Evolutionary conservation across 345 rosid genomes (phyloP).

Genomic region (Orychophragmus violaceus): DNA sequence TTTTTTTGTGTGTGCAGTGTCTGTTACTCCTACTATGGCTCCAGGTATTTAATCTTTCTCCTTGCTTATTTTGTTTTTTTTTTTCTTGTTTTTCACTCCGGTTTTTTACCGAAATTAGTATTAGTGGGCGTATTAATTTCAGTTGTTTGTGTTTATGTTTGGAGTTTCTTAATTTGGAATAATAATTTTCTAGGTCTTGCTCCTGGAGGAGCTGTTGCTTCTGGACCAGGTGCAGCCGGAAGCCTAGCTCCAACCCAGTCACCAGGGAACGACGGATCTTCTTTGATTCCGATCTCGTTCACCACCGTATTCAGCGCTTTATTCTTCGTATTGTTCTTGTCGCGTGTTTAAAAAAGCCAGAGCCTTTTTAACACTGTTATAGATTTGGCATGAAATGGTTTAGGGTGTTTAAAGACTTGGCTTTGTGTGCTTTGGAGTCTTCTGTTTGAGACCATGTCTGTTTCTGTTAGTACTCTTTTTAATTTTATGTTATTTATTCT

Average conservation of each 20-base stretch:
- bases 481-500: neutral
- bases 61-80: neutral
- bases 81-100: neutral
- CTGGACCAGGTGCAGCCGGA: conserved; percentile 16
- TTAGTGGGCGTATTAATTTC: neutral
- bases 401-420: neutral
- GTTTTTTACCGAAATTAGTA: too few species aligned
- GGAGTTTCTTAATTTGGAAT: neutral
- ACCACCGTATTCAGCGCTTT: neutral
- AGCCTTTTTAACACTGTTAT: neutral
- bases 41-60: conserved; percentile 22
- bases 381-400: conserved; percentile 16
- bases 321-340: conserved; percentile 5
- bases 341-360: neutral
- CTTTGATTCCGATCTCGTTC: conserved; percentile 19
- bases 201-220: conserved; percentile 20
- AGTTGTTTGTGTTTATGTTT: neutral
- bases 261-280: conserved; percentile 21
- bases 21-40: conserved; percentile 21
- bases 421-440: neutral
- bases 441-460: conserved; percentile 8
- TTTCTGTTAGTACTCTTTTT: neutral
- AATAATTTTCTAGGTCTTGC: conserved; percentile 4
- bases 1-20: conserved; percentile 10
- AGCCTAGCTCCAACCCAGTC: conserved; percentile 12